Base-by-base conservation (phyloP, 805 yeast species). In the Saturnispora dispora region DNA sequence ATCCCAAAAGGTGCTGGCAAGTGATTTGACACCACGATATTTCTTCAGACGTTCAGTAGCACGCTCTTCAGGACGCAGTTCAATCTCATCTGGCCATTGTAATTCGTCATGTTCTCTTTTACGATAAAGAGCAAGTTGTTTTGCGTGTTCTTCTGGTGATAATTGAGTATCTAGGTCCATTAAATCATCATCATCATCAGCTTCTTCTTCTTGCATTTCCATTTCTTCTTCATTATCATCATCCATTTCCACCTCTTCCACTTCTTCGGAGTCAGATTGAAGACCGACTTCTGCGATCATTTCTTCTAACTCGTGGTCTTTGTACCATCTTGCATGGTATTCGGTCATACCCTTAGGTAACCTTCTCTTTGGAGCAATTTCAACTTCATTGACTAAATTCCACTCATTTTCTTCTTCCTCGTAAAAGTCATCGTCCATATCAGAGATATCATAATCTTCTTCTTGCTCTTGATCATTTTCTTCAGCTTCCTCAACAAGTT, bases 11-110 rank as follows among this genome's bases (percentile, higher is more conserved):
- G 93, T 81, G 53, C 83, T 81, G 48, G 85, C 81, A 55, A 95
- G 69, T 36, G 86, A 85, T 66, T 88, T 87, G 57, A 90, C 77
- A 53, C 98, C 98, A 66, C 97, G 78, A 68, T 88, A 91, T 55
- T 89, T 78, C 30, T 74, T 68, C 52, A 93, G 73, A 56, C 88
- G 77, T 56, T 89, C 88, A 59, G 77, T 77, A 9, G 87, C 98
- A 5, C 85, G 76, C 57, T 78, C 90, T 5, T 67, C 63, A 30
- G 97, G 97, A 45, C 75, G 77, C 42, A 93, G 70, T 65, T 93
- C 98, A 51, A 91, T 70, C 69, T 93, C 99, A 68, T 93, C 99
- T 0, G 98, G 98, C 73, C 89, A 93, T 60, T 90, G 96, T 35
- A 80, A 75, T 64, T 88, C 97, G 51, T 90, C 97, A 53, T 78